Evolutionary conservation across 2,329 filamentous ascomycete species (phyloP), one percentile per base, ranked within the genome.

Genomic region (Claviceps capensis): DNA sequence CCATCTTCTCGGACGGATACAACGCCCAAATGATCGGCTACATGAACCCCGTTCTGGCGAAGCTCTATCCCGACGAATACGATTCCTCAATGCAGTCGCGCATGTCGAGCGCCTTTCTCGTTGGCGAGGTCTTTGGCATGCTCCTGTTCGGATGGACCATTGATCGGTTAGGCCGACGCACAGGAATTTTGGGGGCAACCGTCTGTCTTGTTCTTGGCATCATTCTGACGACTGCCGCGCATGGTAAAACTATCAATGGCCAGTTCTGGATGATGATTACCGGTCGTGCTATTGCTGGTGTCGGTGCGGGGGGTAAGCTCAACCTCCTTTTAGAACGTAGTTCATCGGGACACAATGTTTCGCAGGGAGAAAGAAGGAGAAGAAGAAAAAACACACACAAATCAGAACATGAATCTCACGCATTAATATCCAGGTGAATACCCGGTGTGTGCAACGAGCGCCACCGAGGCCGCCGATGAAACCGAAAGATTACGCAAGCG

Each of bases 231-330:
- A 71, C 69, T 0, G 73, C 71, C 4, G 64, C 70, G 0, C 61
- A 70, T 52, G 72, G 72, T 5, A 56, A 62, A 2, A 73, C 70
- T 0, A 63, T 67, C 23, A 50, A 66, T 11, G 70, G 69, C 49
- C 73, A 75, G 68, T 71, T 74, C 48, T 75, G 72, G 72, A 75
- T 75, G 67, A 67, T 75, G 66, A 73, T 70, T 0, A 60, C 75
- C 22, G 68, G 71, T 1, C 67, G 74, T 30, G 73, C 73, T 2
- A 64, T 74, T 19, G 68, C 70, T 13, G 71, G 73, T 2, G 71
- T 76, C 17, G 73, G 73, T 45, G 65, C 70, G 3, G 59, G 58
- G 41, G 72, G 70, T 58, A n/a, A 41, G 17, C 41, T 0, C 8
- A 1, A 19, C 30, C 26, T 14, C 5, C 16, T n/a, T 8, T 26